Percentiles rank a stretch among this genome's conserved stretches.
Conservation (phyloP, 192 early-diverging fungal genomes). For the Coemansia brasiliensis region DNA sequence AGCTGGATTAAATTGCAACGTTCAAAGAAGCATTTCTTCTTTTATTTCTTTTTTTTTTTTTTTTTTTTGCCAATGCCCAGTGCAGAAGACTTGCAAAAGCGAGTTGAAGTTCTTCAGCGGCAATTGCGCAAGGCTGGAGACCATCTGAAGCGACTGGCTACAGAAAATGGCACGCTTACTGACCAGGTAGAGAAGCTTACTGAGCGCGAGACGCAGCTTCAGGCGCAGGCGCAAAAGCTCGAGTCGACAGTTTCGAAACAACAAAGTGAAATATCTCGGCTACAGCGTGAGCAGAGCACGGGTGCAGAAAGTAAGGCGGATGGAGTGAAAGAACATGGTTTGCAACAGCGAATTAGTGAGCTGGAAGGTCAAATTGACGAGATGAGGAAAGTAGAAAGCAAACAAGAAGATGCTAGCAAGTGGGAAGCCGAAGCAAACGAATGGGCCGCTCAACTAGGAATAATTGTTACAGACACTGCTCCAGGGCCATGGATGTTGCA, state of each 20-base stretch:
- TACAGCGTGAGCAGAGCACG: neutral
- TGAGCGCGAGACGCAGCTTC: constrained; percentile 22
- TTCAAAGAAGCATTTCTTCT: neutral
- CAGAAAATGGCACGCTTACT: constrained; percentile 57
- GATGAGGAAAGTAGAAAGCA: neutral
- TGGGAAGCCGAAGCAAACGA: constrained; percentile 35
- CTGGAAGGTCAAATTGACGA: constrained; percentile 22
- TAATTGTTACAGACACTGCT: neutral
- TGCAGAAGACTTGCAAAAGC: constrained; percentile 47
- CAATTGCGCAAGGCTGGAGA: constrained; percentile 56
- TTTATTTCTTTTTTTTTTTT: neutral
- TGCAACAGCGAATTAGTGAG: constrained; percentile 21
- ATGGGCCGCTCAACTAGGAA: constrained; percentile 28
- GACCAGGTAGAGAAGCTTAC: constrained; percentile 48
- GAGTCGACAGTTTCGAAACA: neutral
- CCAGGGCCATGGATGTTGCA: constrained; percentile 18
- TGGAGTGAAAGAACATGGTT: neutral
- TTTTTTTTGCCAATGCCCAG: constrained; percentile 22
- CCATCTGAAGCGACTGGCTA: constrained; percentile 51
- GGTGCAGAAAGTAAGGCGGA: neutral
- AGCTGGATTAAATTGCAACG: no score
- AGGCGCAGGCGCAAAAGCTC: constrained; percentile 26
- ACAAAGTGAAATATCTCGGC: constrained; percentile 15
- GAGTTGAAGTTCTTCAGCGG: constrained; percentile 43
- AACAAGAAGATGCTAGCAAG: neutral